Conservation (phyloP, 441 rosid species). For the Capsella rubella region DNA sequence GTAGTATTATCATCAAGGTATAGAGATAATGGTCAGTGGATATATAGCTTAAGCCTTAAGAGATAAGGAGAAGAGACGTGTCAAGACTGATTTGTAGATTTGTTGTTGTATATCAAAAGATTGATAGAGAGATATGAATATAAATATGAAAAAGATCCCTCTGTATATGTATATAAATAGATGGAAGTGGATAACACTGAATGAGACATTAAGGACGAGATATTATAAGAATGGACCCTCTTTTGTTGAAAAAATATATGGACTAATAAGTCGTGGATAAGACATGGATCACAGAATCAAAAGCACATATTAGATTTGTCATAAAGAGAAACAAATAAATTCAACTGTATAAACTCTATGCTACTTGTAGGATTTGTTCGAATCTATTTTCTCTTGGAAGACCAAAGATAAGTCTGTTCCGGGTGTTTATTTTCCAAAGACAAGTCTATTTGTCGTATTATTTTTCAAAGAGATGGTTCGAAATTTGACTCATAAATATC, state of each 20-base stretch:
- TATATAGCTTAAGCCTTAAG: neutral
- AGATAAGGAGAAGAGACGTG: slow-evolving; percentile 40
- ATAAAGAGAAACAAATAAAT: neutral
- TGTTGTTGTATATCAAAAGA: slow-evolving; percentile 25
- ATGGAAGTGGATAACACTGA: slow-evolving; percentile 41
- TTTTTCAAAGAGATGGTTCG: too few relatives aligned
- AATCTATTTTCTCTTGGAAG: neutral
- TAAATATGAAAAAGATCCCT: slow-evolving; percentile 32
- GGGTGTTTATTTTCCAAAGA: neutral
- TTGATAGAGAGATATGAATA: slow-evolving; percentile 32
- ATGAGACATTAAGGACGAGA: slow-evolving; percentile 40
- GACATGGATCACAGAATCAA: slow-evolving; percentile 10
- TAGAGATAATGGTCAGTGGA: slow-evolving; percentile 6
- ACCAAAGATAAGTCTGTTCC: neutral
- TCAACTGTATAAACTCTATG: neutral
- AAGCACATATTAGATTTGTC: slow-evolving; percentile 19
- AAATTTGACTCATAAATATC: neutral
- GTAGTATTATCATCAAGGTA: neutral
- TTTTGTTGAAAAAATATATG: slow-evolving; percentile 31
- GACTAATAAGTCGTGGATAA: slow-evolving; percentile 33
- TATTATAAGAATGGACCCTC: slow-evolving; percentile 40
- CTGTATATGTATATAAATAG: slow-evolving; percentile 3
- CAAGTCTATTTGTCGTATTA: neutral
- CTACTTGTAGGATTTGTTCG: neutral
- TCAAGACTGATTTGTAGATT: slow-evolving; percentile 15